These are phyloP conservation scores for Pseudognaphalium luteoalbum DNA, from an alignment of 129 eudicot species.

Conservation along the genomic window DNA sequence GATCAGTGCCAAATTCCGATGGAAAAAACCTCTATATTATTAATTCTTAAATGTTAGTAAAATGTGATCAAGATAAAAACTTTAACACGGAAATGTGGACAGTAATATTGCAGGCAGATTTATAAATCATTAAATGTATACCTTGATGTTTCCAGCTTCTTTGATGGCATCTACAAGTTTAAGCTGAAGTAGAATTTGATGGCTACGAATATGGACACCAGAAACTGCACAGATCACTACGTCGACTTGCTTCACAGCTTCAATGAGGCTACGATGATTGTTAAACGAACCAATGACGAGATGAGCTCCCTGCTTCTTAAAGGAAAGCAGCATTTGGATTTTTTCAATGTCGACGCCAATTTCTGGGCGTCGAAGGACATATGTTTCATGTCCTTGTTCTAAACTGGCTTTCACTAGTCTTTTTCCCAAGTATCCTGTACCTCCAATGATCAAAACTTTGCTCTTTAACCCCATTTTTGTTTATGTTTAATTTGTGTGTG, in stretches of 20 bases:
- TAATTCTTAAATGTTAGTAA: not conserved
- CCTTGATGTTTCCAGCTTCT: constrained; percentile 86
- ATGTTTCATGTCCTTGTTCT: constrained; percentile 51
- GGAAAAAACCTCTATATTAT: constrained; percentile 46
- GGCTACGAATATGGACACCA: constrained; percentile 79
- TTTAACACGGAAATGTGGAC: not conserved
- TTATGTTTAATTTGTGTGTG: not conserved
- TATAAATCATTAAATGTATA: constrained; percentile 1
- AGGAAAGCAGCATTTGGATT: constrained; percentile 52
- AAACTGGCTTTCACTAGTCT: constrained; percentile 57
- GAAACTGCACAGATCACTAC: constrained; percentile 77
- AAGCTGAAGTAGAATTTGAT: constrained; percentile 67
- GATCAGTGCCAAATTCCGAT: constrained; percentile 56
- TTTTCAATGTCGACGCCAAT: constrained; percentile 69
- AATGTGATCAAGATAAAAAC: not conserved
- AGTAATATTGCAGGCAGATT: not conserved
- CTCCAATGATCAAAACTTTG: constrained; percentile 52
- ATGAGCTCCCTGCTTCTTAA: constrained; percentile 67
- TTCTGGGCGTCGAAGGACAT: constrained; percentile 44
- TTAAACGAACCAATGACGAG: constrained; percentile 61
- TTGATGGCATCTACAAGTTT: constrained; percentile 86
- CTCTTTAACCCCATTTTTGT: constrained; percentile 39
- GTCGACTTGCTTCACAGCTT: constrained; percentile 69
- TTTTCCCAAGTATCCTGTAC: constrained; percentile 61
- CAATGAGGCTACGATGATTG: constrained; percentile 66